Base-by-base conservation (phyloP, 1,284 basidiomycete genomes). In the Pyrrhoderma lamaoense region DNA sequence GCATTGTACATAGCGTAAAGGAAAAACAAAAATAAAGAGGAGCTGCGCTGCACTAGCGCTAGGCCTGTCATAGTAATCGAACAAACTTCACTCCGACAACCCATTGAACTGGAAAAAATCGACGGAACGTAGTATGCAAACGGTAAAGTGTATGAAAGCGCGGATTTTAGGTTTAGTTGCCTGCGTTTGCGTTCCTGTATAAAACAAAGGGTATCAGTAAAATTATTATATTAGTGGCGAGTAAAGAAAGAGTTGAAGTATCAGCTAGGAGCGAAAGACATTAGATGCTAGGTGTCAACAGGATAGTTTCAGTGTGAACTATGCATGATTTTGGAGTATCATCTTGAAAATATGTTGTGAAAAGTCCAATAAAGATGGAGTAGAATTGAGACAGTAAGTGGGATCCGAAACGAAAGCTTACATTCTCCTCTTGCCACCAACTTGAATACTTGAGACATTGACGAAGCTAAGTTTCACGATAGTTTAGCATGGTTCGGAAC, bases 241-340 rank as follows among this genome's bases (percentile, higher is more conserved):
- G 37, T 52, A 44, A 21, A 53, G 52, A 54, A 47, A 45, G 39
- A 27, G 52, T 46, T 47, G 40, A 49, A 56, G 56, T 47, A 68
- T 92, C 85, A 92, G 88, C 89, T 86, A 87, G 85, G 85, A 88
- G 86, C 87, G 86, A 89, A 89, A 90, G 87, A 92, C 88, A 68
- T 78, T 69, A 80, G 85, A 86, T 89, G 82, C 69, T 74, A 77
- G 70, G 73, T 80, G 67, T 86, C 82, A 82, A 85, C 86, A 89
- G 69, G 69, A 69, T 68, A 61, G 66, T 70, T 84, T 91, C 87
- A 83, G 87, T 82, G 85, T 91, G 88, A 91, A 91, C 89, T 91
- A 91, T 90, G 89, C 87, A 69, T 74, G 68, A 73, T 76, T 74
- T 69, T 66, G 66, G 67, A 67, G 62, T 76, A 75, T 90, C 87